Conservation (phyloP, 164 flowering plant species). For the Taxillus chinensis region DNA sequence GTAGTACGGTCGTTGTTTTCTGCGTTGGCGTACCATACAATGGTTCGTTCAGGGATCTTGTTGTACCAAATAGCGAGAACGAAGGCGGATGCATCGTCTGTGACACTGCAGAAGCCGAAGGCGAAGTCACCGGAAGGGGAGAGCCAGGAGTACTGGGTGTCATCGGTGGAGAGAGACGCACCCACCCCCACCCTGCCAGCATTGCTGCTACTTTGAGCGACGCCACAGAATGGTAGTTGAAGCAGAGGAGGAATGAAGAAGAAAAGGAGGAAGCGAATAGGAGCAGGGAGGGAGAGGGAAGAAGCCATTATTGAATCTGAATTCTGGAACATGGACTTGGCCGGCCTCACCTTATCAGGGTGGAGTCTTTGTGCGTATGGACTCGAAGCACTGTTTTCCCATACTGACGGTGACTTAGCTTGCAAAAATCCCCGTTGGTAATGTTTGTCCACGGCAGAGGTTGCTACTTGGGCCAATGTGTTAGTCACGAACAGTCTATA, state of each 20-base stretch:
- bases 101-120: conserved; percentile 23
- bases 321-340: too few relatives aligned
- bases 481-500: too few relatives aligned
- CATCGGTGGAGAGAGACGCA: conserved; percentile 11
- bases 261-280: neutral
- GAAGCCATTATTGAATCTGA: neutral
- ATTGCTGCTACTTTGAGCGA: conserved; percentile 7
- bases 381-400: too few relatives aligned
- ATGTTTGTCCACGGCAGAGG: too few relatives aligned
- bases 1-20: neutral
- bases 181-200: conserved; percentile 7
- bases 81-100: neutral
- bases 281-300: neutral
- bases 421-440: too few relatives aligned
- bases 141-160: conserved; percentile 12
- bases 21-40: conserved; percentile 24
- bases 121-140: conserved; percentile 35
- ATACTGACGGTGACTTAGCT: too few relatives aligned
- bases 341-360: too few relatives aligned
- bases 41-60: conserved; percentile 23
- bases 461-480: too few relatives aligned
- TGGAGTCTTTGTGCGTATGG: too few relatives aligned
- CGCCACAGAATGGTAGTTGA: neutral
- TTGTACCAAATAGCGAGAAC: conserved; percentile 29
- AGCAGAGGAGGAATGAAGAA: neutral